These are phyloP conservation scores for Cytospora leucostoma DNA, from an alignment of 2,329 filamentous ascomycete species.

Conservation along the genomic window DNA sequence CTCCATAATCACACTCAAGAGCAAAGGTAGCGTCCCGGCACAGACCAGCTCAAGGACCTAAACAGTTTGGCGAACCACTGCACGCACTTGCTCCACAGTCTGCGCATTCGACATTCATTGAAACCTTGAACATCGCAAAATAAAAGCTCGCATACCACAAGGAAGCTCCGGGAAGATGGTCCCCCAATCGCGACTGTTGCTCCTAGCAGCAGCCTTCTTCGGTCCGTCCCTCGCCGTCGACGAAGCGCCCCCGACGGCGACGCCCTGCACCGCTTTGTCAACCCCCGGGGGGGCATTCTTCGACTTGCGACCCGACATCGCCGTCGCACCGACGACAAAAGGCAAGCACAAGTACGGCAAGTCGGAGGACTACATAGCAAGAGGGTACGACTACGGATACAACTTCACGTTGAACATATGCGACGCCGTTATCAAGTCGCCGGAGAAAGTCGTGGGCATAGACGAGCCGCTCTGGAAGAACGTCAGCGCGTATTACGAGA, in stretches of 20 bases:
- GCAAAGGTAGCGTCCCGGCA: constrained; percentile 14
- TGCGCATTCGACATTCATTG: background rate
- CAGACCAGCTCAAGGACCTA: constrained; percentile 10
- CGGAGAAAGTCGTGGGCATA: constrained; percentile 65
- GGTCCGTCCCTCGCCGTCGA: constrained; percentile 25
- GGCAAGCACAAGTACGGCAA: constrained; percentile 46
- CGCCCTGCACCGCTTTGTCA: constrained; percentile 57
- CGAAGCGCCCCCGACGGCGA: constrained; percentile 42
- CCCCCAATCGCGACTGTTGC: constrained; percentile 21
- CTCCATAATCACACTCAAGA: constrained; percentile 1
- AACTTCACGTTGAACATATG: constrained; percentile 88
- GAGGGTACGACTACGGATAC: constrained; percentile 74
- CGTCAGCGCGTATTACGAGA: constrained; percentile 76
- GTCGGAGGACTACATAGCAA: constrained; percentile 60
- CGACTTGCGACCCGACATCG: constrained; percentile 58
- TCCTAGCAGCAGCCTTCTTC: constrained; percentile 23
- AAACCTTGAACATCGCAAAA: background rate
- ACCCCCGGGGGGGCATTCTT: constrained; percentile 57
- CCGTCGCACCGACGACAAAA: constrained; percentile 45
- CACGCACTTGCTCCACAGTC: constrained; percentile 12
- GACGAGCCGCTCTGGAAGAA: constrained; percentile 65
- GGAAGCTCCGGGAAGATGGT: constrained; percentile 10
- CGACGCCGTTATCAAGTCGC: constrained; percentile 68
- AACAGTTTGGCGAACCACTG: background rate
- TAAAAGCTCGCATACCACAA: background rate